Conservation (phyloP, 495 filamentous ascomycete genomes). For the Trichoderma asperelloides region DNA sequence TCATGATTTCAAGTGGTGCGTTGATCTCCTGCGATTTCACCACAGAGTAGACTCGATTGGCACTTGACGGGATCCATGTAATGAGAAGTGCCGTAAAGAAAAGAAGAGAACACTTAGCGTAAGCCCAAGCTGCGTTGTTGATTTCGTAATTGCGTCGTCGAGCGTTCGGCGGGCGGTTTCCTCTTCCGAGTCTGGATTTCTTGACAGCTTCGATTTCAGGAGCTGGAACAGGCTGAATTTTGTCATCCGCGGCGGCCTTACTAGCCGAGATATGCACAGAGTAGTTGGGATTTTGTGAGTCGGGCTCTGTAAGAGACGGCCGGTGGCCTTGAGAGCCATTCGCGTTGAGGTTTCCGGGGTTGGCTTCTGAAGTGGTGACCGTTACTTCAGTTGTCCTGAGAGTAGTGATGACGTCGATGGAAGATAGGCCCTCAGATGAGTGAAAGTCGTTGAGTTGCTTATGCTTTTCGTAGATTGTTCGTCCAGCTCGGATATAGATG, state of each 20-base stretch:
- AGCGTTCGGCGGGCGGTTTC: not conserved
- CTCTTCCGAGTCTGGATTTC: not conserved
- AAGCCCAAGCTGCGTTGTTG: slow-evolving; percentile 60
- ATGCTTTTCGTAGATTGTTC: slow-evolving; percentile 55
- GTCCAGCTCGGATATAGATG: slow-evolving; percentile 67
- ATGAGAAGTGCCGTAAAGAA: slow-evolving; percentile 76
- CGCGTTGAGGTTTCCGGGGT: slow-evolving; percentile 16
- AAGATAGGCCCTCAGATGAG: slow-evolving; percentile 33
- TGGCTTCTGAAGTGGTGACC: slow-evolving; percentile 37
- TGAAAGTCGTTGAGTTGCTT: slow-evolving; percentile 38
- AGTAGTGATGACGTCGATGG: slow-evolving; percentile 25
- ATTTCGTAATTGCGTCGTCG: slow-evolving; percentile 24
- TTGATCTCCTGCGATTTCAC: slow-evolving; percentile 42
- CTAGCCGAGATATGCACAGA: slow-evolving; percentile 36
- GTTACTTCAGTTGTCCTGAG: slow-evolving; percentile 51
- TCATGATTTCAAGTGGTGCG: slow-evolving; percentile 57
- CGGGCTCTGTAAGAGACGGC: slow-evolving; percentile 10
- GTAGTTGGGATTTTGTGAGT: slow-evolving; percentile 22
- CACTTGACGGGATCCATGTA: slow-evolving; percentile 78
- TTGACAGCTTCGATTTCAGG: not conserved
- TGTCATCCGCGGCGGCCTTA: not conserved
- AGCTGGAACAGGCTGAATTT: not conserved
- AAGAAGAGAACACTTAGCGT: slow-evolving; percentile 75
- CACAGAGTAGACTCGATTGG: slow-evolving; percentile 67
- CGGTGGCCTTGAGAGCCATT: slow-evolving; percentile 18